Evolutionary conservation across 352 stramenopile species (phyloP).

Genomic region (Albugo candida): DNA sequence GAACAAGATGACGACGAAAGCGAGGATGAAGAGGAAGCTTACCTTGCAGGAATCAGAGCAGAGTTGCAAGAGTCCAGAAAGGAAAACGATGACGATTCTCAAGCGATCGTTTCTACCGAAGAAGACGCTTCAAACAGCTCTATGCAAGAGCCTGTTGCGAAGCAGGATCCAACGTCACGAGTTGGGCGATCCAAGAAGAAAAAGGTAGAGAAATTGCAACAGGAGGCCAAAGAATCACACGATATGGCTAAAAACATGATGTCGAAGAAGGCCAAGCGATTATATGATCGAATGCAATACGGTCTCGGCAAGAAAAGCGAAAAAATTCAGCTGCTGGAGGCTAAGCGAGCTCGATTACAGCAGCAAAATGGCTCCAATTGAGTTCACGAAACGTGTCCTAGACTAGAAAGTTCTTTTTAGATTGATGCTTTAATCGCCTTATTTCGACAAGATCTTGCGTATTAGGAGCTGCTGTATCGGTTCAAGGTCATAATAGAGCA

Average conservation of each 20-base stretch:
- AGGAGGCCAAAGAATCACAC: slow-evolving; percentile 59
- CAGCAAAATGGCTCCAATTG: too few species aligned
- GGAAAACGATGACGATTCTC: slow-evolving; percentile 10
- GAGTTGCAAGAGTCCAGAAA: slow-evolving; percentile 28
- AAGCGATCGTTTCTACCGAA: slow-evolving; percentile 7
- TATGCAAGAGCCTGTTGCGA: slow-evolving; percentile 26
- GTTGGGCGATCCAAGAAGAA: slow-evolving; percentile 22
- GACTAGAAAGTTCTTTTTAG: too few species aligned
- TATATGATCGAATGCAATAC: slow-evolving; percentile 86
- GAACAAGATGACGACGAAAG: slow-evolving; percentile 15
- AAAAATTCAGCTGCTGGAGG: slow-evolving; percentile 68
- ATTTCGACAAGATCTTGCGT: too few species aligned
- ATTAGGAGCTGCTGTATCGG: too few species aligned
- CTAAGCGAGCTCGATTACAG: slow-evolving; percentile 49
- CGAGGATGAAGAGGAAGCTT: slow-evolving; percentile 49
- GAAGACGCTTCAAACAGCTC: slow-evolving; percentile 8
- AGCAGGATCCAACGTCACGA: not conserved
- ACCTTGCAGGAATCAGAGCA: slow-evolving; percentile 59
- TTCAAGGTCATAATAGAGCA: too few species aligned
- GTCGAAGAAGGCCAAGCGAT: slow-evolving; percentile 82
- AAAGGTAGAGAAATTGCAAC: slow-evolving; percentile 57
- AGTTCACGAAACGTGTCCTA: too few species aligned
- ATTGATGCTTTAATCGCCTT: too few species aligned
- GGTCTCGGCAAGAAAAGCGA: slow-evolving; percentile 75
- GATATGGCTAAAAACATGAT: slow-evolving; percentile 83